Percentiles rank a stretch among this genome's conserved stretches.
phyloP scores from a whole-genome alignment of 2,329 filamentous ascomycete species.

The Phaeosphaeriaceae sp. region DNA sequence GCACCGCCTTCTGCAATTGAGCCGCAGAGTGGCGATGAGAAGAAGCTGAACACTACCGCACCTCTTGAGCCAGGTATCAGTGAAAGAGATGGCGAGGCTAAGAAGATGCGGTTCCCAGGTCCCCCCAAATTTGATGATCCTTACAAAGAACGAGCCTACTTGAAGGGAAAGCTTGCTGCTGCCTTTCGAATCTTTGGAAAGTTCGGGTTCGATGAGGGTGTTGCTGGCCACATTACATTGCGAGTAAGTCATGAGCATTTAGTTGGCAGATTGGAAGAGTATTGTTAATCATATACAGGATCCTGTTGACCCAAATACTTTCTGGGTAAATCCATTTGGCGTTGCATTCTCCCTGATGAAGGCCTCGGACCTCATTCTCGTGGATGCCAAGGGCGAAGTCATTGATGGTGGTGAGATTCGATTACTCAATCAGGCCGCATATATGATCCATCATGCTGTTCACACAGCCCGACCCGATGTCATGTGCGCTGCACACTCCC shows the following conservation, averaged over 20 bases:
- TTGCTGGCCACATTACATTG: conserved; percentile 69
- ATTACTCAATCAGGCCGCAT: conserved; percentile 55
- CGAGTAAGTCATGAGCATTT: conserved; percentile 47
- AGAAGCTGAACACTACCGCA: conserved; percentile 35
- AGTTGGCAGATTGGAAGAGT: neutral
- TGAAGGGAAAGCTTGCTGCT: conserved; percentile 47
- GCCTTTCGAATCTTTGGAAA: conserved; percentile 50
- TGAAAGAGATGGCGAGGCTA: conserved; percentile 30
- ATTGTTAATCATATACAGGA: conserved; percentile 42
- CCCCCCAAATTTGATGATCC: conserved; percentile 47
- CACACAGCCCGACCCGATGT: conserved; percentile 66
- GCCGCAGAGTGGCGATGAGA: conserved; percentile 28
- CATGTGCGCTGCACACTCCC: conserved; percentile 64
- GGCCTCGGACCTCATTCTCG: conserved; percentile 70
- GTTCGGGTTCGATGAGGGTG: conserved; percentile 51
- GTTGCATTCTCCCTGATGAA: conserved; percentile 68
- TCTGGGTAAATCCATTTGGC: conserved; percentile 73
- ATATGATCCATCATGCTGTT: conserved; percentile 66
- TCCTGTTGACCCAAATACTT: conserved; percentile 64
- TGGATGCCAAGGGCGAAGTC: conserved; percentile 66
- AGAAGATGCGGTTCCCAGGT: conserved; percentile 32
- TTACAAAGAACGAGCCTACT: conserved; percentile 46
- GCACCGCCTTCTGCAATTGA: conserved; percentile 43
- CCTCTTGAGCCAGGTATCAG: conserved; percentile 43
- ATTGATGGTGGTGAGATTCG: conserved; percentile 63